Percentiles rank a stretch among this genome's conserved stretches.
These are phyloP conservation scores for Penicillium canariense DNA, from an alignment of 495 filamentous ascomycete genomes.

Conservation along the genomic window DNA sequence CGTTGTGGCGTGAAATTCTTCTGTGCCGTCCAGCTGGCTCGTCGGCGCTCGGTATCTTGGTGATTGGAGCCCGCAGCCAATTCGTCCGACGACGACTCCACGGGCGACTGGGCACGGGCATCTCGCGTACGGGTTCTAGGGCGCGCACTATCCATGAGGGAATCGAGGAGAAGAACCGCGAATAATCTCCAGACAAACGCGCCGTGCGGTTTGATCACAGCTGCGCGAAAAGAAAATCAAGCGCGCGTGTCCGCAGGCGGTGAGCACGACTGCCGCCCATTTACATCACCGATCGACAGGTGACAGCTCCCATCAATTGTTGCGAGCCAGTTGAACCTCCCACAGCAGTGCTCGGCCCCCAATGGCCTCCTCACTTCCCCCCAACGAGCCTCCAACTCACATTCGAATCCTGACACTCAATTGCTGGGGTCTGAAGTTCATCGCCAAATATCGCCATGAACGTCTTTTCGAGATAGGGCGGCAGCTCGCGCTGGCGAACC, in stretches of 20 bases:
- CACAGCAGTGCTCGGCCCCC: not conserved
- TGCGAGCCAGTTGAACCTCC: not conserved
- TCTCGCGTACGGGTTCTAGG: constrained; percentile 58
- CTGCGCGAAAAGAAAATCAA: constrained; percentile 14
- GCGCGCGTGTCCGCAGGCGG: constrained; percentile 18
- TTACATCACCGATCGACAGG: constrained; percentile 15
- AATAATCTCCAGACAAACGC: constrained; percentile 10
- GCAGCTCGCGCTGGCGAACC: constrained; percentile 62
- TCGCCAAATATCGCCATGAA: constrained; percentile 74
- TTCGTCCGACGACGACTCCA: constrained; percentile 54
- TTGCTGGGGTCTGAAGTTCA: constrained; percentile 92
- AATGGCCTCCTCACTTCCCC: constrained; percentile 21
- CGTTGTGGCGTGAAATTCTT: constrained; percentile 40
- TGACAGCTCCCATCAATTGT: constrained; percentile 4
- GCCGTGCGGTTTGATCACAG: constrained; percentile 2
- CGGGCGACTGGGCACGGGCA: constrained; percentile 31
- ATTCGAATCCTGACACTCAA: constrained; percentile 85
- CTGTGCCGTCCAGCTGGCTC: constrained; percentile 37
- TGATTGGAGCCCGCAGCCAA: constrained; percentile 45
- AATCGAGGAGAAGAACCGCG: not conserved
- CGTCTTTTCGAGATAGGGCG: constrained; percentile 82
- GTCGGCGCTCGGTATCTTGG: constrained; percentile 39
- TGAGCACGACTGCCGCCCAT: constrained; percentile 8
- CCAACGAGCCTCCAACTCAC: constrained; percentile 27
- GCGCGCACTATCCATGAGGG: constrained; percentile 29